Percentiles rank a stretch among this genome's conserved stretches.
These are phyloP conservation scores for Arctium minus DNA, from an alignment of 129 eudicot species.

Conservation along the genomic window DNA sequence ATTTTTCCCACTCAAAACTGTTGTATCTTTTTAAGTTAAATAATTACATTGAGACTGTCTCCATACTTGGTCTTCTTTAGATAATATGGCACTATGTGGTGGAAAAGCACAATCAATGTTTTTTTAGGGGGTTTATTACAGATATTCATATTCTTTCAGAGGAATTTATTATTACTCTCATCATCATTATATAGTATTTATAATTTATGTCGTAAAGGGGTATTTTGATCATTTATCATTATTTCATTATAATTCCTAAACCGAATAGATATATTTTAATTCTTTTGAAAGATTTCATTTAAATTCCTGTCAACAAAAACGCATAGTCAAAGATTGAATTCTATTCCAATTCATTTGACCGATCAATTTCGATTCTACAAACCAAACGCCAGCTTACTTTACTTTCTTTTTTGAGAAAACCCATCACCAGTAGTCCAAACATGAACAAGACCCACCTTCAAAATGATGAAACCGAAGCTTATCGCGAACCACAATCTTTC, in stretches of 20 bases:
- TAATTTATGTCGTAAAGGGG: background rate
- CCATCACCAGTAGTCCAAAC: slow-evolving; percentile 57
- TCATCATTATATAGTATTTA: too few relatives aligned
- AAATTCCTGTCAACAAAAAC: too few relatives aligned
- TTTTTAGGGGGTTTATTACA: too few relatives aligned
- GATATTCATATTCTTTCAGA: too few relatives aligned
- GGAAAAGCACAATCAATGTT: background rate
- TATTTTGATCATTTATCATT: background rate
- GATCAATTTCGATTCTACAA: background rate
- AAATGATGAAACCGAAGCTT: slow-evolving; percentile 75
- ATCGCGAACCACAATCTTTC: slow-evolving; percentile 62
- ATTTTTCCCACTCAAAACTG: slow-evolving; percentile 17
- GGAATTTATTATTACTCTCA: too few relatives aligned
- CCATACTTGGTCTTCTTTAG: background rate
- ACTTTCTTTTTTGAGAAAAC: background rate
- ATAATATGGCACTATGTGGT: background rate
- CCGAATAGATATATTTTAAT: background rate
- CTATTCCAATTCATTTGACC: background rate
- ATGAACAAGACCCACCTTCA: slow-evolving; percentile 52
- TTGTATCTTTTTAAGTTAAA: slow-evolving; percentile 31
- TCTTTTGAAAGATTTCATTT: background rate
- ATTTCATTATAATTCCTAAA: too few relatives aligned
- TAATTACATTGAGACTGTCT: slow-evolving; percentile 16
- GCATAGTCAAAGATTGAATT: background rate
- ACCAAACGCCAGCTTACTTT: too few relatives aligned